A percentile compares a stretch with the other conserved stretches of the same genome.
Evolutionary conservation across 805 yeast species (phyloP).

Genomic region (Kodamaea laetipori): DNA sequence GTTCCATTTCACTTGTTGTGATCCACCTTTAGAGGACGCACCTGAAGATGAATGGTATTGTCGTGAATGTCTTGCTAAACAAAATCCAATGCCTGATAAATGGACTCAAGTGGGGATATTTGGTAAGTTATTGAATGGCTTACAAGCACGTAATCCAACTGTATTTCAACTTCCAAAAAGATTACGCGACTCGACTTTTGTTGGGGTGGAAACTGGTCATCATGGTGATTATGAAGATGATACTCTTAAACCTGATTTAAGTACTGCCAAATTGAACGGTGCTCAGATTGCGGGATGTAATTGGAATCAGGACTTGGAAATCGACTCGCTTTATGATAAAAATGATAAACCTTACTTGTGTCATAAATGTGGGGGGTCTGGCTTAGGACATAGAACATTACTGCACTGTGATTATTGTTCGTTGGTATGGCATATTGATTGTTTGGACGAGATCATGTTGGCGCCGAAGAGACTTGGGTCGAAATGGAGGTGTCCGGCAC

Average conservation of each 20-base stretch:
- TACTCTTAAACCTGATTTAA: conserved; percentile 26
- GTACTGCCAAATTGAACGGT: conserved; percentile 41
- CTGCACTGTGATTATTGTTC: conserved; percentile 83
- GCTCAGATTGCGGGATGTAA: conserved; percentile 21
- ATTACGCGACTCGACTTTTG: conserved; percentile 65
- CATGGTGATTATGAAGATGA: conserved; percentile 71
- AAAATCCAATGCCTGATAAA: conserved; percentile 24
- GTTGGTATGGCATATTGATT: conserved; percentile 85
- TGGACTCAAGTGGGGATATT: conserved; percentile 46
- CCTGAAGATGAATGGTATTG: conserved; percentile 95
- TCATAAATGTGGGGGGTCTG: conserved; percentile 73
- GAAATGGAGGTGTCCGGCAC: conserved; percentile 93
- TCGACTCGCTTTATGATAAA: conserved; percentile 56
- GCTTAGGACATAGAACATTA: conserved; percentile 54
- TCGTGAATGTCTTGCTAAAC: conserved; percentile 62
- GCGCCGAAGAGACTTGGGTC: conserved; percentile 70
- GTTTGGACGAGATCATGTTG: conserved; percentile 74
- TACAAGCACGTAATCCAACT: conserved; percentile 30
- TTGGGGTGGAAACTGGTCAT: conserved; percentile 66
- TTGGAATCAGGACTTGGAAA: conserved; percentile 45
- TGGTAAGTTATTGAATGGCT: conserved; percentile 64
- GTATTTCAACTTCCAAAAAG: conserved; percentile 60
- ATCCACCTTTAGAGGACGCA: conserved; percentile 82
- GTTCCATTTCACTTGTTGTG: conserved; percentile 87
- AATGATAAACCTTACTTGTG: conserved; percentile 72